Evolutionary conservation across 2,329 filamentous ascomycete species (phyloP).

Genomic region (Gnomoniopsis sp.): DNA sequence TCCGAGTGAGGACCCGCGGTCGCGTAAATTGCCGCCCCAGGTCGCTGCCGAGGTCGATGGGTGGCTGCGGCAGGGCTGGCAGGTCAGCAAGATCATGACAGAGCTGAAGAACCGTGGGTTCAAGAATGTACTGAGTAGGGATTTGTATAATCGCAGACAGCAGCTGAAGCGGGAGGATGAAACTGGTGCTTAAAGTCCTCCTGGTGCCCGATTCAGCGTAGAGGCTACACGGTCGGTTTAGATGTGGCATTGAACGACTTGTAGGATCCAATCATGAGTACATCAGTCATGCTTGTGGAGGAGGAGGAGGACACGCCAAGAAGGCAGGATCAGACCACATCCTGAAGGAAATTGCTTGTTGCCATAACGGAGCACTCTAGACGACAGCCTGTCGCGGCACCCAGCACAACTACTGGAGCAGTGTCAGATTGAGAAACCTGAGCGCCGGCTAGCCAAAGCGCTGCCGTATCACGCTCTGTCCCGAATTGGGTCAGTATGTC

Average conservation of each 20-base stretch:
- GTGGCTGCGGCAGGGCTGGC: conserved; percentile 29
- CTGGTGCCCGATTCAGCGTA: background rate
- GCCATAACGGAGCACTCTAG: too few relatives aligned
- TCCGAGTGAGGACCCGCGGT: conserved; percentile 32
- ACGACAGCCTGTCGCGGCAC: too few relatives aligned
- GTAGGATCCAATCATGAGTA: background rate
- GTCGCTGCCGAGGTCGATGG: conserved; percentile 31
- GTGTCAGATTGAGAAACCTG: too few relatives aligned
- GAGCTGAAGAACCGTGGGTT: conserved; percentile 32
- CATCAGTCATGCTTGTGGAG: too few relatives aligned
- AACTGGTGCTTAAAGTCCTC: conserved; percentile 1
- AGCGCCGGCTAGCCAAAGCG: too few relatives aligned
- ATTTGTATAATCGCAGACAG: conserved; percentile 34
- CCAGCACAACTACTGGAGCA: too few relatives aligned
- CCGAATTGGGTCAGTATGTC: too few relatives aligned
- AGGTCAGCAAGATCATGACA: conserved; percentile 33
- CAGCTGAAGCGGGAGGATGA: conserved; percentile 25
- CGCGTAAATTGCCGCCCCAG: conserved; percentile 29
- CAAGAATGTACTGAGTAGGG: conserved; percentile 33
- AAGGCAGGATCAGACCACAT: too few relatives aligned
- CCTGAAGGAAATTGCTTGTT: too few relatives aligned
- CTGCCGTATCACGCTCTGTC: too few relatives aligned
- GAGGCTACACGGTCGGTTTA: background rate
- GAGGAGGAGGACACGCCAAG: too few relatives aligned
- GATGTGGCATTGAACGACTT: too few relatives aligned